Evolutionary conservation across 2,329 filamentous ascomycete genomes (phyloP), one percentile per base, ranked within the genome.

Genomic region (Aphanocladium album): DNA sequence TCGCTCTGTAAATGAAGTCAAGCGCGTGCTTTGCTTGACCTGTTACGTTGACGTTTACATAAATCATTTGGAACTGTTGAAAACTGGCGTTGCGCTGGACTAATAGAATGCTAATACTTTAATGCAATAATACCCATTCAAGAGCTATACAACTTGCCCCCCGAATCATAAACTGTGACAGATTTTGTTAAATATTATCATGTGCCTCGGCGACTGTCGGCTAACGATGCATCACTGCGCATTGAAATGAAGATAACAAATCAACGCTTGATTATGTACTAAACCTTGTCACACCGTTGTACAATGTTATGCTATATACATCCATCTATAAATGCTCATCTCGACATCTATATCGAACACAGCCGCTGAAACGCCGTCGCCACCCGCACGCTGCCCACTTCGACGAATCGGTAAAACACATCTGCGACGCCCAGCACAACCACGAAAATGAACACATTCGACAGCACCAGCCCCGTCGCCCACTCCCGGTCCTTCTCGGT

Each of bases 401-500:
- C 58, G 6, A 60, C 51, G 12, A 56, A 30, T 2, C 58, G 43
- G 23, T 60, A 43, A 55, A 60, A 60, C 16, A 60, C n/a, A 43
- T 60, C 58, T 7, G 58, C 58, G 21, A 56, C 51, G 43, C 21
- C 17, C 33, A 60, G 33, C 41, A 35, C 17, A 7, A 60, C 25
- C 9, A 12, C 51, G 35, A 60, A 60, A 27, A 43, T 55, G 23
- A 60, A 17, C 0, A n/a, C 33, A 1, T 5, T 25, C 6, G 51
- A 19, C 25, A 60, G 21, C 23, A 56, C 33, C 43, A 60, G 1
- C 2, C 51, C 58, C 23, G 7, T 25, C 6, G 51, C 58, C 58
- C 58, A 55, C 33, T 35, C 41, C 8, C 21, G 16, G 8, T 56
- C 33, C 17, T 30, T 56, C 12, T 37, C 35, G 16, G 11, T 1